Evolutionary conservation across 2,329 filamentous ascomycete genomes (phyloP), one percentile per base, ranked within the genome.

Genomic region (Fusarium humuli): DNA sequence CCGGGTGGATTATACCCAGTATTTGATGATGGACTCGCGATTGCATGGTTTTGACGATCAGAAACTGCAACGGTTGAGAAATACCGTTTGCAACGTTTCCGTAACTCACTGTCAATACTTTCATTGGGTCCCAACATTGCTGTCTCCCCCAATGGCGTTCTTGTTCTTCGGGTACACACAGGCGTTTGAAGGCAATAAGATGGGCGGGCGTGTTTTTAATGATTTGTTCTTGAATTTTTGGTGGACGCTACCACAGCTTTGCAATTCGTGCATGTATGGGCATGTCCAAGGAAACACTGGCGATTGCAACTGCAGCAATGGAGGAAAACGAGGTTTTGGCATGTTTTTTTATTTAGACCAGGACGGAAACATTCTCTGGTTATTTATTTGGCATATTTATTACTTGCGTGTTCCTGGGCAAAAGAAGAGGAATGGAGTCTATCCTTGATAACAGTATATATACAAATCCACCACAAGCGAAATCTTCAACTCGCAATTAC

Each of bases 161-260:
- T 61, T 67, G 55, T 69, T 49, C 62, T 65, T 64, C 41, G 30
- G 69, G 67, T 72, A 59, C 62, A 63, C 57, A 59, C 42, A 53
- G 71, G 73, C 69, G 73, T 75, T 75, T 64, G 40, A 54, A 49
- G 40, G 68, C 67, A 65, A 53, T 20, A 29, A 59, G 61, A 44
- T 49, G 48, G 47, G n/a, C 34, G 30, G 44, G 52, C 57, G 50
- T 45, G 57, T 44, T 54, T 46, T 58, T 34, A 46, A 46, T 47
- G 58, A 22, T 68, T 66, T 55, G 54, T 58, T 57, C 45, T 61
- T 20, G 34, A 11, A 30, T 32, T 56, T 57, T 22, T 30, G 63
- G 52, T 71, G 48, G 48, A 16, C 50, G 42, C 56, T 42, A 46
- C 48, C 42, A 52, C 45, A 45, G 56, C 40, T n/a, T 46, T 55